Evolutionary conservation across 139 green algal genomes (phyloP), one percentile per base, ranked within the genome.

Genomic region (Haematococcus lacustris): DNA sequence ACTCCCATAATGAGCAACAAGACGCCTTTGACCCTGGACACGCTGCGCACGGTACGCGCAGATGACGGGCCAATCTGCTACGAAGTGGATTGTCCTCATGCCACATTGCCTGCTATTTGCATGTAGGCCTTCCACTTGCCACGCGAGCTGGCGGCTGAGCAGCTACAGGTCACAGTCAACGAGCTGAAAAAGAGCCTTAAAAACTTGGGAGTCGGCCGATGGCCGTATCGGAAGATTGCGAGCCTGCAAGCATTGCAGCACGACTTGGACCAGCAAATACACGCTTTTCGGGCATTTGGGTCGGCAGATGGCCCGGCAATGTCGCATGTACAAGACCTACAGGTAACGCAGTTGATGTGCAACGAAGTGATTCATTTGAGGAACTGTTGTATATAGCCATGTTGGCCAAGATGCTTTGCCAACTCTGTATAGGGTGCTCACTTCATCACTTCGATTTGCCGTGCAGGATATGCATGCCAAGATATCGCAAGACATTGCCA

Each of bases 171-270:
- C 21, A 69, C 63, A 3, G 63, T 69, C 3, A 69, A 69, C 21
- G 63, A 69, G 37, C 35, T 69, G 63, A 69, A 69, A 21, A 69
- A 69, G 21, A 26, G 37, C 2, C 63, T 69, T 6, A 69, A 69
- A 35, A 50, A 37, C 21, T 37, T 69, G 35, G 32, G 32, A 6
- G 33, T 69, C 30, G 63, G 17, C 21, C 35, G 63, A 21, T 69
- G 63, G 63, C 63, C 63, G n/a, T 69, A 47, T n/a, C 63, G 63
- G 4, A 69, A 69, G 38, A 35, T 69, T 21, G 34, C 63, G 13
- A 69, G 63, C 37, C 63, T 69, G 7, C 63, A 69, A n/a, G 21
- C 25, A 2, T 37, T 69, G 63, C 63, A 69, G 2, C 30, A 39
- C 3, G 63, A 69, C 21, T 37, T 69, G 4, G 63, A 69, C 37